A percentile compares a stretch with the other conserved stretches of the same genome.
These are phyloP conservation scores for Verticillium zaregamsianum DNA, from an alignment of 2,329 filamentous ascomycete species.

Conservation along the genomic window DNA sequence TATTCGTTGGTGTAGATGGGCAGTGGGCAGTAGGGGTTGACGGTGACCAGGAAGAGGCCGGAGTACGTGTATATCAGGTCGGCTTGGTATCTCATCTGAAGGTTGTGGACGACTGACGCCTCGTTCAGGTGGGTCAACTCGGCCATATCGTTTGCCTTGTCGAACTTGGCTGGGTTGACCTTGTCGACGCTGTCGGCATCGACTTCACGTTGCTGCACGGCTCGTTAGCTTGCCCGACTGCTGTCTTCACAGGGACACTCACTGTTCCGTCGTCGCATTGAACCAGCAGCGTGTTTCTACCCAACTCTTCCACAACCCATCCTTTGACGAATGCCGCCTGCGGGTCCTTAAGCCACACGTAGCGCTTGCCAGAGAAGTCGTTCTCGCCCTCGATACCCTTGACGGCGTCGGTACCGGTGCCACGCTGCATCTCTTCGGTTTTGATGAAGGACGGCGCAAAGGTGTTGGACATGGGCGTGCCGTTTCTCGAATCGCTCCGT, in stretches of 20 bases:
- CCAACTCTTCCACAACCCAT: conserved; percentile 81
- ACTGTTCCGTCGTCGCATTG: conserved; percentile 92
- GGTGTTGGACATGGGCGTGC: conserved; percentile 65
- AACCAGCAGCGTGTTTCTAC: conserved; percentile 66
- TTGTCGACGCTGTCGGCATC: conserved; percentile 89
- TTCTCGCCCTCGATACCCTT: conserved; percentile 91
- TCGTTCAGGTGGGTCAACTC: conserved; percentile 98
- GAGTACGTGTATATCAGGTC: conserved; percentile 99
- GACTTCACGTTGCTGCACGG: conserved; percentile 73
- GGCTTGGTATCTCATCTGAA: conserved; percentile 90
- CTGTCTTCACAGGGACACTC: conserved; percentile 29
- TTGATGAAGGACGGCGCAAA: conserved; percentile 98
- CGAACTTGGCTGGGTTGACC: conserved; percentile 98
- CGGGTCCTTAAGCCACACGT: conserved; percentile 93
- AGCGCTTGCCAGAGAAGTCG: conserved; percentile 97
- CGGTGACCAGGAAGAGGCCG: conserved; percentile 90
- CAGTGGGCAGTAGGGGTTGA: conserved; percentile 92
- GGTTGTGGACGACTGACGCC: conserved; percentile 94
- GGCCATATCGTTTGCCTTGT: conserved; percentile 99
- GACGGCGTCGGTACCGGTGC: conserved; percentile 48
- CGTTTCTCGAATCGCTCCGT: conserved; percentile 60
- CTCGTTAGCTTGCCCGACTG: conserved; percentile 12
- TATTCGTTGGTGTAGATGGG: conserved; percentile 97
- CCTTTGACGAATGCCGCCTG: conserved; percentile 87
- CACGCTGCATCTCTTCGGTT: conserved; percentile 66